Conservation (phyloP, 1,284 basidiomycete genomes). For the Amylostereum areolatum region DNA sequence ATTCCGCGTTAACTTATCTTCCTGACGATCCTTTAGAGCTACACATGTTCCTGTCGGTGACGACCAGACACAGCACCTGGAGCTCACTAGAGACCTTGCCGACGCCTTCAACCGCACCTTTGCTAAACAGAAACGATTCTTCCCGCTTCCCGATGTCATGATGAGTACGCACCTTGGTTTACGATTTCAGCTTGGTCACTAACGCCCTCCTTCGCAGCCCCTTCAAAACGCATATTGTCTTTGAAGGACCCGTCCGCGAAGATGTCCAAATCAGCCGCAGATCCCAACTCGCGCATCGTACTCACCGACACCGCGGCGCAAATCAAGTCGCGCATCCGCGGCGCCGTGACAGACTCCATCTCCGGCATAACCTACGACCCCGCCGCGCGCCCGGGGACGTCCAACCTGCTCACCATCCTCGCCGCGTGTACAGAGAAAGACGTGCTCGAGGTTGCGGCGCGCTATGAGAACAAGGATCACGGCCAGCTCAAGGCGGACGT, state of each 20-base stretch:
- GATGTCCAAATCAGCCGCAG: conserved; percentile 93
- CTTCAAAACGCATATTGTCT: conserved; percentile 74
- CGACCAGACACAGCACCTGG: conserved; percentile 92
- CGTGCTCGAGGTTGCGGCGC: conserved; percentile 39
- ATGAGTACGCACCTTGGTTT: conserved; percentile 52
- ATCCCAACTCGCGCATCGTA: conserved; percentile 77
- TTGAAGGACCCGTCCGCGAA: conserved; percentile 83
- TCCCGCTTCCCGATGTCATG: conserved; percentile 70
- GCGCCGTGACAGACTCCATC: conserved; percentile 83
- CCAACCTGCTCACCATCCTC: conserved; percentile 80
- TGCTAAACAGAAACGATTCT: conserved; percentile 38
- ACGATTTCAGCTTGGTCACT: background rate
- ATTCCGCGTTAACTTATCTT: background rate
- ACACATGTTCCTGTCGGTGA: conserved; percentile 95
- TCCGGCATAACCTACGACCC: conserved; percentile 77
- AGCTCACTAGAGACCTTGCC: conserved; percentile 81
- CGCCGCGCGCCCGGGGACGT: conserved; percentile 68
- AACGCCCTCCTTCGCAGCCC: conserved; percentile 40
- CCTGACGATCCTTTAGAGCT: conserved; percentile 41
- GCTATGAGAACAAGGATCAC: conserved; percentile 56
- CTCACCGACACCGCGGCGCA: conserved; percentile 69
- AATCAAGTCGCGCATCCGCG: conserved; percentile 70
- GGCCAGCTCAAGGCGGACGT: conserved; percentile 71
- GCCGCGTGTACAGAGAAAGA: conserved; percentile 57
- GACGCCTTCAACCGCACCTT: conserved; percentile 77